Percentiles rank a stretch among this genome's conserved stretches.
Conservation (phyloP, 2,329 filamentous ascomycete genomes). For the Pestalotiopsis sp. region DNA sequence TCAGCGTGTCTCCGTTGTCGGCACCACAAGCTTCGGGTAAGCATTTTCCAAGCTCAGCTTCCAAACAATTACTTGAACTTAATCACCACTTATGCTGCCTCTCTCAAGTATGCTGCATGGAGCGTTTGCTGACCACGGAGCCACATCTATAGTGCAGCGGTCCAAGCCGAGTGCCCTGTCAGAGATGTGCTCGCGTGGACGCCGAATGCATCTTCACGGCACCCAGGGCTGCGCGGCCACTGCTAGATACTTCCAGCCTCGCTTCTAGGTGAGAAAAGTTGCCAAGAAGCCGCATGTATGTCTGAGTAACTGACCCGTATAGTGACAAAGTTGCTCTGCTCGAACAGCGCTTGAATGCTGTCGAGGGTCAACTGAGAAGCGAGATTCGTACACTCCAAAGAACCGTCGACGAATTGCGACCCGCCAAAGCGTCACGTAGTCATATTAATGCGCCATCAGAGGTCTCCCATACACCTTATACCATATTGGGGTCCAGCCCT, state of each 20-base stretch:
- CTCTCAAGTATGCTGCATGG: not conserved
- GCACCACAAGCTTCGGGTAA: not conserved
- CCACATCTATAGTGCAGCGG: not conserved
- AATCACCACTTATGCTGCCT: not conserved
- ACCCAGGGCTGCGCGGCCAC: constrained; percentile 1
- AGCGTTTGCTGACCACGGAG: not conserved
- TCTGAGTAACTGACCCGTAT: not conserved
- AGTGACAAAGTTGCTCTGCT: constrained; percentile 2
- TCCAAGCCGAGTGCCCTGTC: not conserved
- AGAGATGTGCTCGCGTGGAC: not conserved
- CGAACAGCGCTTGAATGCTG: constrained; percentile 1
- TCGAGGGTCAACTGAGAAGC: not conserved
- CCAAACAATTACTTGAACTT: not conserved
- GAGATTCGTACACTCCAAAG: not conserved
- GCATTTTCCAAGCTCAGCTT: not conserved
- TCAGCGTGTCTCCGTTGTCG: not conserved
- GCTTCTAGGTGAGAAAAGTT: not conserved
- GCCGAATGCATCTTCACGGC: constrained; percentile 2
- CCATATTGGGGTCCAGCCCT: too few species aligned
- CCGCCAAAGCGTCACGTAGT: not conserved
- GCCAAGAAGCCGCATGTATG: not conserved
- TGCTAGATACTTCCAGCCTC: not conserved
- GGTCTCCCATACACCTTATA: not conserved
- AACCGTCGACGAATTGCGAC: not conserved
- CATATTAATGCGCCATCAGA: not conserved